Conservation (phyloP, 371 early-diverging fungal genomes). For the Mortierella sp. region DNA sequence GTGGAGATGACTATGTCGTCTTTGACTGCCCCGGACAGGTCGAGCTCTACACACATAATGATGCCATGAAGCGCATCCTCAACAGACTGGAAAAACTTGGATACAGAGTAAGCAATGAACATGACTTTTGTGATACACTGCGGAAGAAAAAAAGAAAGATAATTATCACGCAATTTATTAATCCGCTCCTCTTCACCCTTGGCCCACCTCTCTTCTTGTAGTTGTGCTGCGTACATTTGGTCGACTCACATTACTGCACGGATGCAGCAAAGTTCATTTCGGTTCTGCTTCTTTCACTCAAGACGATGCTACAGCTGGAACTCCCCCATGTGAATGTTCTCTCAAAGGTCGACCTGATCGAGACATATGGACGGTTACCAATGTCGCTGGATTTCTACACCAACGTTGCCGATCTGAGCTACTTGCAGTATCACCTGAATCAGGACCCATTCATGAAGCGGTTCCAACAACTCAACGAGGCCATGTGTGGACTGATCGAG, state of each 20-base stretch:
- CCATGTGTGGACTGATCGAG: conserved; percentile 90
- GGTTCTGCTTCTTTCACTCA: conserved; percentile 86
- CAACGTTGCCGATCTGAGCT: conserved; percentile 90
- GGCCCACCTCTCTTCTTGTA: conserved; percentile 19
- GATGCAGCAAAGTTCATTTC: conserved; percentile 95
- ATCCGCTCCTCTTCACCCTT: neutral
- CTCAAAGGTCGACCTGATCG: conserved; percentile 95
- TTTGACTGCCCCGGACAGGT: conserved; percentile 99
- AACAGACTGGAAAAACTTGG: conserved; percentile 80
- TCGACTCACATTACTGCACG: conserved; percentile 95
- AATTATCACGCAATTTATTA: conserved; percentile 11
- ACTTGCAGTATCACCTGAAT: conserved; percentile 82
- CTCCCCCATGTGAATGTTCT: conserved; percentile 97
- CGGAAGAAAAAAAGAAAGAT: neutral
- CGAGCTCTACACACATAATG: conserved; percentile 97
- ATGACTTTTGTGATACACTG: conserved; percentile 2
- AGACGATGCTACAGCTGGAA: conserved; percentile 95
- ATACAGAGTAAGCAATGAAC: conserved; percentile 71
- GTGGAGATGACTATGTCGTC: conserved; percentile 89
- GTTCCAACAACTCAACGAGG: conserved; percentile 82
- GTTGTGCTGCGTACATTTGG: conserved; percentile 92
- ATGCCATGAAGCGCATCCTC: conserved; percentile 84
- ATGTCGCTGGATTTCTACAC: conserved; percentile 96
- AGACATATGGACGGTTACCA: conserved; percentile 75
- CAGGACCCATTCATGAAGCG: conserved; percentile 76